phyloP scores from a whole-genome alignment of 2,329 filamentous ascomycete species.

The Pseudopyricularia cyperi region DNA sequence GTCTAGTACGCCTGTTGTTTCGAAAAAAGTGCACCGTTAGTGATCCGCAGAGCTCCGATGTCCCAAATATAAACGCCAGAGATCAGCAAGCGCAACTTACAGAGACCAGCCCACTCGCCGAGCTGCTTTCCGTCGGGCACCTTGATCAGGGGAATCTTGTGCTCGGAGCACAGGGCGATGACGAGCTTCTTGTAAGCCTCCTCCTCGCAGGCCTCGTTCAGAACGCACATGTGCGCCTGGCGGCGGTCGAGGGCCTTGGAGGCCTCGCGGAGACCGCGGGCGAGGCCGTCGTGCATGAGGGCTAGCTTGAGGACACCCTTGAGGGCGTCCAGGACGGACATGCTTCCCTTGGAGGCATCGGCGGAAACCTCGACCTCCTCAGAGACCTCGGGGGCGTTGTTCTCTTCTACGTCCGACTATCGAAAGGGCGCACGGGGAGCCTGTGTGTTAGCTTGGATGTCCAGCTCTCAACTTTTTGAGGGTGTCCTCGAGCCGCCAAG shows the following conservation, averaged over 20 bases:
- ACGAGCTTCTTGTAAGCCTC: slow-evolving; percentile 99
- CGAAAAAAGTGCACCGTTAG: background rate
- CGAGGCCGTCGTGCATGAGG: slow-evolving; percentile 98
- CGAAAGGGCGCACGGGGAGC: slow-evolving; percentile 6
- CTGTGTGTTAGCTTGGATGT: background rate
- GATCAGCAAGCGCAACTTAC: slow-evolving; percentile 47
- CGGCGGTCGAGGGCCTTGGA: slow-evolving; percentile 97
- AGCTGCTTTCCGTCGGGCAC: slow-evolving; percentile 99
- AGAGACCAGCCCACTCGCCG: slow-evolving; percentile 99
- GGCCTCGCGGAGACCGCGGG: slow-evolving; percentile 94
- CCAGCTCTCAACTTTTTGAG: slow-evolving; percentile 1
- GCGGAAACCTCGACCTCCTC: slow-evolving; percentile 93
- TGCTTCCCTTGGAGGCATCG: slow-evolving; percentile 82
- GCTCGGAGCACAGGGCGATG: slow-evolving; percentile 95
- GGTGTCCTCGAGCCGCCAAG: background rate
- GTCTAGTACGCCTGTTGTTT: slow-evolving; percentile 75
- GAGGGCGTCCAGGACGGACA: slow-evolving; percentile 95
- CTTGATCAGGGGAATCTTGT: slow-evolving; percentile 99
- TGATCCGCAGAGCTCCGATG: background rate
- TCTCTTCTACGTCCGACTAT: slow-evolving; percentile 99
- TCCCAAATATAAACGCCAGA: background rate
- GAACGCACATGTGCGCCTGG: slow-evolving; percentile 99
- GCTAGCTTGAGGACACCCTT: slow-evolving; percentile 98
- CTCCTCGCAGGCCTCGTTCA: slow-evolving; percentile 99
- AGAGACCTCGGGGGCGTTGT: slow-evolving; percentile 67